These are phyloP conservation scores for Jackrogersella minutella DNA, from an alignment of 495 filamentous ascomycete genomes.

Conservation along the genomic window DNA sequence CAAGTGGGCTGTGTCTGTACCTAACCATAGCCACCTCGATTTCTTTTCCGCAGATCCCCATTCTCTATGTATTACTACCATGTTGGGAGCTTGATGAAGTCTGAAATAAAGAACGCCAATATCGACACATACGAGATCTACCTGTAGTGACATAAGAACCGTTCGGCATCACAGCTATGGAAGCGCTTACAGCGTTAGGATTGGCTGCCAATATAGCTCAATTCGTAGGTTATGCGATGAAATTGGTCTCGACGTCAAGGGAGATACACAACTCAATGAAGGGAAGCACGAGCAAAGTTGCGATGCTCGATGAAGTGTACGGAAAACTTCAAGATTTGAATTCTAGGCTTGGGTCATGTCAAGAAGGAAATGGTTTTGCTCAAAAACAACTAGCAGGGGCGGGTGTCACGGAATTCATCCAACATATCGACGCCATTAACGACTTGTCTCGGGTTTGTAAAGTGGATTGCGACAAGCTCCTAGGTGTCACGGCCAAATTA, in stretches of 20 bases:
- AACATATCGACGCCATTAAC: background rate
- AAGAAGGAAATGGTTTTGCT: no score
- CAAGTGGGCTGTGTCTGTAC: no score
- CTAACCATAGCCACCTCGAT: no score
- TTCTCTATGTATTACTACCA: no score
- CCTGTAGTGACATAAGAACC: no score
- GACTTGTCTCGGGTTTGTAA: background rate
- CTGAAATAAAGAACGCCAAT: no score
- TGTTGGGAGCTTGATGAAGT: no score
- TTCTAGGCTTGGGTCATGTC: background rate
- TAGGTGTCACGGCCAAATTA: background rate
- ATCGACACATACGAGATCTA: no score
- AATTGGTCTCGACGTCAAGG: background rate
- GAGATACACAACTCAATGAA: background rate
- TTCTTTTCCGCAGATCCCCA: no score
- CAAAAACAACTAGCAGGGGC: background rate
- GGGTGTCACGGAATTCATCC: background rate
- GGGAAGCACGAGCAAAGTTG: background rate
- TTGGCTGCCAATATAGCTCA: background rate
- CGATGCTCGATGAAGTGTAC: background rate
- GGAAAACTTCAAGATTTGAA: background rate
- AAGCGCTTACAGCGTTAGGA: background rate
- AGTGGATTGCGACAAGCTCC: constrained; percentile 9
- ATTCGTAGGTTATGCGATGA: background rate
- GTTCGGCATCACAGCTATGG: background rate